Percentiles rank a stretch among this genome's conserved stretches.
These are phyloP conservation scores for Thinopyrum elongatum DNA, from an alignment of 176 grass and related monocot species.

Conservation along the genomic window DNA sequence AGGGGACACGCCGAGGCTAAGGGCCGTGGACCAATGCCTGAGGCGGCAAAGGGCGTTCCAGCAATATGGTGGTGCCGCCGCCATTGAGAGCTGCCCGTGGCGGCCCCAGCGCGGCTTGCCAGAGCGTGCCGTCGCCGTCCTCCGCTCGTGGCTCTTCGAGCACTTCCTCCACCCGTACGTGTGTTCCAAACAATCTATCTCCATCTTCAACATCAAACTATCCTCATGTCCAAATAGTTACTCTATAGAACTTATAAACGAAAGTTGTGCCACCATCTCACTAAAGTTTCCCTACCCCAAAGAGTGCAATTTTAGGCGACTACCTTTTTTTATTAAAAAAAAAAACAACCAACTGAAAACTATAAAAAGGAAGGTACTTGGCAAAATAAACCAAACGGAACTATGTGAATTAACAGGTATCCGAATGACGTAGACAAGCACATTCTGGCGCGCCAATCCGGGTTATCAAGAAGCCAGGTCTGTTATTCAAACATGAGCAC, in stretches of 20 bases:
- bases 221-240: neutral
- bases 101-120: conserved; percentile 69
- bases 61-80: conserved; percentile 12
- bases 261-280: neutral
- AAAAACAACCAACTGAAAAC: neutral
- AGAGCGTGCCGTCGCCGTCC: conserved; percentile 59
- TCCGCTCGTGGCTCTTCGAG: conserved; percentile 90
- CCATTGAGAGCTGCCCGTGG: conserved; percentile 59
- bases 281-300: neutral
- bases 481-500: neutral
- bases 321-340: no score
- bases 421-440: conserved; percentile 86
- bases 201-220: neutral
- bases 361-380: neutral
- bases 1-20: conserved; percentile 63
- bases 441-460: conserved; percentile 71
- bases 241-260: neutral
- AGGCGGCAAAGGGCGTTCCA: conserved; percentile 57
- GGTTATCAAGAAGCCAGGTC: conserved; percentile 79
- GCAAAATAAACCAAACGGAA: neutral
- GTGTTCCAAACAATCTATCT: neutral
- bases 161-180: conserved; percentile 88
- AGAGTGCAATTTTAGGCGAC: neutral
- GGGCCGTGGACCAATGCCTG: conserved; percentile 55
- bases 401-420: conserved; percentile 40